A percentile compares a stretch with the other conserved stretches of the same genome.
Conservation (phyloP, 2,329 filamentous ascomycete genomes). For the Ophiostoma piceae region DNA sequence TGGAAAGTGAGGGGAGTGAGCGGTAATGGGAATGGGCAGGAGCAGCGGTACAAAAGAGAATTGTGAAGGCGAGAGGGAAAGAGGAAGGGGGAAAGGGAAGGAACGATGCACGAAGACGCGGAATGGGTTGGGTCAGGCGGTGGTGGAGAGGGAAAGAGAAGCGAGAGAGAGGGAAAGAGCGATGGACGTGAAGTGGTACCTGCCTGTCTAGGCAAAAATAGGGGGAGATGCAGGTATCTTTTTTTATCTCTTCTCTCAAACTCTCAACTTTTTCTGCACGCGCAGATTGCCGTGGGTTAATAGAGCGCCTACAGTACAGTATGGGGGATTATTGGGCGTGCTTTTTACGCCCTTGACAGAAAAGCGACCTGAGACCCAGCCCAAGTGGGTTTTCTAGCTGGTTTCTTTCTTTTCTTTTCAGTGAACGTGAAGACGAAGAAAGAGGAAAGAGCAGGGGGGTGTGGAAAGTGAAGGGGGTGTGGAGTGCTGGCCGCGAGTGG, state of each 20-base stretch:
- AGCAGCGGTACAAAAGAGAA: conserved; percentile 18
- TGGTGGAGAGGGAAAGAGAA: conserved; percentile 18
- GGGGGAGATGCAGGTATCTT: conserved; percentile 9
- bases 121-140: conserved; percentile 20
- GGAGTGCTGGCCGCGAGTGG: conserved; percentile 21
- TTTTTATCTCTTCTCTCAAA: not conserved
- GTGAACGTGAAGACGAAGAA: not conserved
- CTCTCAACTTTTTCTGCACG: not conserved
- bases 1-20: conserved; percentile 19
- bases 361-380: conserved; percentile 22
- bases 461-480: conserved; percentile 23
- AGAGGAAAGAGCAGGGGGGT: conserved; percentile 21
- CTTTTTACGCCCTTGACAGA: conserved; percentile 19
- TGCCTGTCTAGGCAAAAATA: conserved; percentile 13
- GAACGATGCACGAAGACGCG: conserved; percentile 21
- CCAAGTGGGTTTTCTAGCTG: conserved; percentile 20
- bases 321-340: not conserved
- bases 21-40: conserved; percentile 13
- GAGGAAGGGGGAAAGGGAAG: conserved; percentile 18
- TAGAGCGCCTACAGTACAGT: not conserved
- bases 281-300: conserved; percentile 21
- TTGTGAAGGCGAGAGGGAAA: conserved; percentile 16
- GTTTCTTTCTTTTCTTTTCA: conserved; percentile 9
- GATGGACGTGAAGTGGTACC: conserved; percentile 11
- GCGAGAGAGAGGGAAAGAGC: conserved; percentile 18